These are phyloP conservation scores for Raffaelea ambrosiae DNA, from an alignment of 2,329 filamentous ascomycete species.

Conservation along the genomic window DNA sequence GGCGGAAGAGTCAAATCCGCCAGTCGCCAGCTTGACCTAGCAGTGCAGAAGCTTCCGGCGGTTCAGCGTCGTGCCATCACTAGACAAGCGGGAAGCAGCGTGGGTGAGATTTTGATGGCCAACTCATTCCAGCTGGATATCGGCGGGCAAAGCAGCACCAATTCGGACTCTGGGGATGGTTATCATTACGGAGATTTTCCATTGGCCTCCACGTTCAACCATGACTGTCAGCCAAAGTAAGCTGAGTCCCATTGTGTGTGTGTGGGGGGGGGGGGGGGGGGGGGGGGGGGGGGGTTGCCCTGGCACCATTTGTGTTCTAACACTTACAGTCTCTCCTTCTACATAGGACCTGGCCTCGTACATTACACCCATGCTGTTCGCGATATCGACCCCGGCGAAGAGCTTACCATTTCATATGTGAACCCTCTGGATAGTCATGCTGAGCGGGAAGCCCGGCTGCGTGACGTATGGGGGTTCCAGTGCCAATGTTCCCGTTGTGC, in stretches of 20 bases:
- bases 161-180: constrained; percentile 2
- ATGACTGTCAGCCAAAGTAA: constrained; percentile 32
- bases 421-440: constrained; percentile 17
- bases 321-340: constrained; percentile 17
- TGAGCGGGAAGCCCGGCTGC: constrained; percentile 22
- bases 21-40: constrained; percentile 2
- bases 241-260: constrained; percentile 2
- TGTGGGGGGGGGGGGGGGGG: no score
- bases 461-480: constrained; percentile 24
- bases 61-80: not conserved
- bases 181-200: constrained; percentile 25
- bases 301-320: no score
- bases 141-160: constrained; percentile 12
- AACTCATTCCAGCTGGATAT: constrained; percentile 10
- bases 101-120: constrained; percentile 1
- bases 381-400: constrained; percentile 25
- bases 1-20: not conserved
- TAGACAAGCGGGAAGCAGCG: not conserved
- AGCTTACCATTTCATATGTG: constrained; percentile 29
- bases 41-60: constrained; percentile 5
- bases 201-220: constrained; percentile 26
- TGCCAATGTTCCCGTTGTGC: constrained; percentile 26
- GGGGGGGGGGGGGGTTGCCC: no score
- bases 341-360: constrained; percentile 22
- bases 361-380: constrained; percentile 27